phyloP scores from a whole-genome alignment of 1,139 yeast genomes.

The Pneumocystis sp. region DNA sequence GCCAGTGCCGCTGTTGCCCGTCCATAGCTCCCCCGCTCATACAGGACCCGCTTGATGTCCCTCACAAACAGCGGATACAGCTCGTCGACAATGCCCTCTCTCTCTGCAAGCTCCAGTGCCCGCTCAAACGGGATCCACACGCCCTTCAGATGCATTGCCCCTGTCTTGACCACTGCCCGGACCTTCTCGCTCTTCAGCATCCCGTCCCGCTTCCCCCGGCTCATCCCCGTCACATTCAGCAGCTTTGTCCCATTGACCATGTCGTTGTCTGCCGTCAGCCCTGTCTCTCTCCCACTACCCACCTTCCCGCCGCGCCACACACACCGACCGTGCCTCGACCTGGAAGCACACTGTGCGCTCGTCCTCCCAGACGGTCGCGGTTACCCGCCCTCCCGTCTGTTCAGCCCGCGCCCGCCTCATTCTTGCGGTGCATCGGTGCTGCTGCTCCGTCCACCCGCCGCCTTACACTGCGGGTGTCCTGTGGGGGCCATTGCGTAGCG shows the following conservation, averaged over 20 bases:
- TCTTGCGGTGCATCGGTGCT: too few species aligned
- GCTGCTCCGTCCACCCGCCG: too few species aligned
- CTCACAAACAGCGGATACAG: constrained; percentile 79
- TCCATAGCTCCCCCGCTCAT: constrained; percentile 20
- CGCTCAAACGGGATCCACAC: constrained; percentile 93
- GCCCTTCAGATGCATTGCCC: constrained; percentile 93
- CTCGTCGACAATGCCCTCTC: constrained; percentile 73
- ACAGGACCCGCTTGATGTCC: constrained; percentile 41
- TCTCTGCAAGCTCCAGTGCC: constrained; percentile 79
- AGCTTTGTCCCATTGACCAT: constrained; percentile 93
- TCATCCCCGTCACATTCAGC: constrained; percentile 84
- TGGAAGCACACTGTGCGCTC: constrained; percentile 89
- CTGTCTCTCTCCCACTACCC: too few species aligned
- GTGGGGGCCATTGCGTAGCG: too few species aligned
- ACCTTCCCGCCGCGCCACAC: constrained; percentile 73
- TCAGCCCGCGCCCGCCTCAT: constrained; percentile 24
- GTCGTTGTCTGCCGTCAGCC: constrained; percentile 39
- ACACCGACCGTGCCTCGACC: constrained; percentile 82
- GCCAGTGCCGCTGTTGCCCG: constrained; percentile 27
- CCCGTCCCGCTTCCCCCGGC: constrained; percentile 92
- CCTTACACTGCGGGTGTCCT: too few species aligned
- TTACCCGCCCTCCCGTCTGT: constrained; percentile 55
- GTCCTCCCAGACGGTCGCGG: constrained; percentile 96
- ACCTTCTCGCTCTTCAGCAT: constrained; percentile 76
- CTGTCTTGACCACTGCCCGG: constrained; percentile 86